Evolutionary conservation across 495 filamentous ascomycete genomes (phyloP).

Genomic region (Chaetomium tenue): DNA sequence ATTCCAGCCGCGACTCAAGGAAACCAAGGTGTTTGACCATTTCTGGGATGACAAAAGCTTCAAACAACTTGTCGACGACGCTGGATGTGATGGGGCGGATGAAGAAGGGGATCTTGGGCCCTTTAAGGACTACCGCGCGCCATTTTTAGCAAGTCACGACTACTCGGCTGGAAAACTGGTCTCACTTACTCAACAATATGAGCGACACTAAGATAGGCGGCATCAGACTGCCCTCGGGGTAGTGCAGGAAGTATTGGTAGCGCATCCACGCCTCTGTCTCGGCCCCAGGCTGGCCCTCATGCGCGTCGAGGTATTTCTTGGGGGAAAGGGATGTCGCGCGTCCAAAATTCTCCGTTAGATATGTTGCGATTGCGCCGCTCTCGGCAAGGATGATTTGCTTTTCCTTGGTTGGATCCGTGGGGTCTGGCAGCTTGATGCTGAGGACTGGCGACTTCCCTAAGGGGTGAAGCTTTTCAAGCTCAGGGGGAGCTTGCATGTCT

Average conservation of each 20-base stretch:
- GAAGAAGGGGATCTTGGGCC: conserved; percentile 75
- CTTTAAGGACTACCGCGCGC: conserved; percentile 48
- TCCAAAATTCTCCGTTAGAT: conserved; percentile 70
- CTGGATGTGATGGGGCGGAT: conserved; percentile 69
- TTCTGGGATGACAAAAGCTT: conserved; percentile 60
- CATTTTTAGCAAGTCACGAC: background rate
- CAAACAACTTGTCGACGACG: conserved; percentile 62
- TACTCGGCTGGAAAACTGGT: background rate
- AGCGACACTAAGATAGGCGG: conserved; percentile 23
- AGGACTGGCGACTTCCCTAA: conserved; percentile 83
- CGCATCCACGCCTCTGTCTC: conserved; percentile 76
- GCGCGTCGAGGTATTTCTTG: conserved; percentile 56
- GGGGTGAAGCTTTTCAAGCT: conserved; percentile 74
- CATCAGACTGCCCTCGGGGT: conserved; percentile 59
- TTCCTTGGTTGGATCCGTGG: conserved; percentile 17
- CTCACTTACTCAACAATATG: conserved; percentile 25
- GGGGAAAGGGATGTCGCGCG: conserved; percentile 57
- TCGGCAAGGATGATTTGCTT: conserved; percentile 69
- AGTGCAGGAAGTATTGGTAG: conserved; percentile 78
- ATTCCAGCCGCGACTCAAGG: conserved; percentile 67
- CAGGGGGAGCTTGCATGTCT: conserved; percentile 61
- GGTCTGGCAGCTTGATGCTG: conserved; percentile 46
- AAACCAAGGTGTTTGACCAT: conserved; percentile 65
- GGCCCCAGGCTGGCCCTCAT: conserved; percentile 56
- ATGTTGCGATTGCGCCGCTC: conserved; percentile 75